These are phyloP conservation scores for Glycyrrhiza uralensis DNA, from an alignment of 306 rosid genomes.

Conservation along the genomic window DNA sequence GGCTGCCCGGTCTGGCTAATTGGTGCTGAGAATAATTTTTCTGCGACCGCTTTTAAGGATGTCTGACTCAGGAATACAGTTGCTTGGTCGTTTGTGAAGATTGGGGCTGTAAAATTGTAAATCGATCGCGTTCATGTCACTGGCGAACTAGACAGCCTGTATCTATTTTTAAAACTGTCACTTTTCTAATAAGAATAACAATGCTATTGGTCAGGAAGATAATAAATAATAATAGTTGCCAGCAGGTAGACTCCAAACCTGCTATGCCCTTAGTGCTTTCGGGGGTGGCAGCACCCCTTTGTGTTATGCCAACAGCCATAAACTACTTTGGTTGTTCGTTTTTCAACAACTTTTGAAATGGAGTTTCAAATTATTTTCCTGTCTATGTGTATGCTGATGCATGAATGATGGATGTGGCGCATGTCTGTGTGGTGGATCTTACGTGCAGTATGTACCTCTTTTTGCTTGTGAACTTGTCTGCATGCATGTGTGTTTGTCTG, in stretches of 20 bases:
- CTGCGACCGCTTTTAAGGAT: background rate
- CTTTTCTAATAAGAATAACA: background rate
- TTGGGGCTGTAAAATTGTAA: background rate
- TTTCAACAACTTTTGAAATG: background rate
- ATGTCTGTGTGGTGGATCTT: background rate
- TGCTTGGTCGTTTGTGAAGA: background rate
- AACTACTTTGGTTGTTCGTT: background rate
- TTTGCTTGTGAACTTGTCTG: background rate
- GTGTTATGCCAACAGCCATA: background rate
- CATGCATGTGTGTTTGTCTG: background rate
- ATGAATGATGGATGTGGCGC: background rate
- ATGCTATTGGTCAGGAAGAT: background rate
- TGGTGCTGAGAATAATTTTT: constrained; percentile 1
- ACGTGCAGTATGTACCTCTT: background rate
- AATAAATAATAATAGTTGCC: too few relatives aligned
- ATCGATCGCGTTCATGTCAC: background rate
- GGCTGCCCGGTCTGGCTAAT: background rate
- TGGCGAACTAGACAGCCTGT: background rate
- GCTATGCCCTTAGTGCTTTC: background rate
- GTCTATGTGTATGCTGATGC: background rate
- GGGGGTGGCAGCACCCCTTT: background rate
- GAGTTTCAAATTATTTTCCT: background rate
- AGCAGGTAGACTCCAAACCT: too few relatives aligned
- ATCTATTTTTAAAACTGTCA: background rate
- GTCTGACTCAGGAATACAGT: background rate